Evolutionary conservation across 2,329 filamentous ascomycete species (phyloP).

Genomic region (Ophiostoma australiae): DNA sequence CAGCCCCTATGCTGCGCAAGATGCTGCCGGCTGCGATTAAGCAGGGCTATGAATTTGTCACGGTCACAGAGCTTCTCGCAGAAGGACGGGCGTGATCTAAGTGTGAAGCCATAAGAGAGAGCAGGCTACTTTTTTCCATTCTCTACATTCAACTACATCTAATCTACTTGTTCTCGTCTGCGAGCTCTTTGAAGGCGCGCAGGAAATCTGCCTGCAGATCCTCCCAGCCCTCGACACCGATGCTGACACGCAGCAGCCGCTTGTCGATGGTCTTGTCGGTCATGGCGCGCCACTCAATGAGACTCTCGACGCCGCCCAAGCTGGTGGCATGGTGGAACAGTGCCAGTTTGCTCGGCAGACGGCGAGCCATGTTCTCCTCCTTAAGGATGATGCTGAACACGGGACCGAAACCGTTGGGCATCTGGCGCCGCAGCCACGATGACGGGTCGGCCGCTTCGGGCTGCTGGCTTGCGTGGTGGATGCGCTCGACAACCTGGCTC

Average conservation of each 20-base stretch:
- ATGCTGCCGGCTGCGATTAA: conserved; percentile 67
- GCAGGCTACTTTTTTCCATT: neutral
- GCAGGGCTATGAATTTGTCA: conserved; percentile 67
- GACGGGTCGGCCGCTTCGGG: conserved; percentile 51
- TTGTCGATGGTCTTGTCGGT: conserved; percentile 68
- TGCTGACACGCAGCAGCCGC: conserved; percentile 70
- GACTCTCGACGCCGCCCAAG: conserved; percentile 85
- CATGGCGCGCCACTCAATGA: conserved; percentile 97
- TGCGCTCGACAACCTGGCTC: conserved; percentile 50
- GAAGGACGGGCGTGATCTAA: conserved; percentile 21
- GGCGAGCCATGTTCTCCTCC: conserved; percentile 55
- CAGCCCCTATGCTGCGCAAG: conserved; percentile 66
- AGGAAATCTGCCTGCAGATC: conserved; percentile 74
- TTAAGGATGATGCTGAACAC: conserved; percentile 75
- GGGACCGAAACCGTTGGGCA: conserved; percentile 85
- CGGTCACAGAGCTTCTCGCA: conserved; percentile 61
- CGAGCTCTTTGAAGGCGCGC: conserved; percentile 58
- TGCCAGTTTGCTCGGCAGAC: conserved; percentile 69
- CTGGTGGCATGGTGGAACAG: conserved; percentile 95
- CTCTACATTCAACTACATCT: neutral
- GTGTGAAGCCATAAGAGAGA: neutral
- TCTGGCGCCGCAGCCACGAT: conserved; percentile 76
- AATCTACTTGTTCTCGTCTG: conserved; percentile 23
- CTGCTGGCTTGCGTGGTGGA: conserved; percentile 76
- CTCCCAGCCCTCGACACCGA: conserved; percentile 82